phyloP scores from a whole-genome alignment of 2,329 filamentous ascomycete species.

The Hymenoscyphus occultus region DNA sequence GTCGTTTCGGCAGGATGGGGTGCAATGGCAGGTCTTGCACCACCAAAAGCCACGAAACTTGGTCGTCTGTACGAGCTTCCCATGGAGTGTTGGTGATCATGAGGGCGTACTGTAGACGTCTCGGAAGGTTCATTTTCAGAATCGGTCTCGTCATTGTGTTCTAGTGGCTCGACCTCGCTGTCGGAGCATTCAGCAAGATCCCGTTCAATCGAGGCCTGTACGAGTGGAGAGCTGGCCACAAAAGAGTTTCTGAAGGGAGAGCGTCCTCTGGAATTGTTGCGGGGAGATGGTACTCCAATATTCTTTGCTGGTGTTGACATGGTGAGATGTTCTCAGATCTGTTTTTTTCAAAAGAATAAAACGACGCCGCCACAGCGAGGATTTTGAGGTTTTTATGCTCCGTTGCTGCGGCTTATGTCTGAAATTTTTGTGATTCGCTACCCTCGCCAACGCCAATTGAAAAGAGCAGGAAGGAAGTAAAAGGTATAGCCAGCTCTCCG shows the following conservation, averaged over 20 bases:
- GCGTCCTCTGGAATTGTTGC: constrained; percentile 30
- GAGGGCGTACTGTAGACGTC: constrained; percentile 37
- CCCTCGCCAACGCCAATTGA: not conserved
- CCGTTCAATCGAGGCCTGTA: constrained; percentile 61
- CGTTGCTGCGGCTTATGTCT: not conserved
- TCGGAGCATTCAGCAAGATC: constrained; percentile 65
- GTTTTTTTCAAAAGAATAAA: not conserved
- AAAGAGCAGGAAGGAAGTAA: not conserved
- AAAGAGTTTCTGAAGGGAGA: constrained; percentile 45
- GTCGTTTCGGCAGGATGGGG: constrained; percentile 48
- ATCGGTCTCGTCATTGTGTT: constrained; percentile 39
- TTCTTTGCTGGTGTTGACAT: constrained; percentile 32
- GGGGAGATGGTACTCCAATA: constrained; percentile 21
- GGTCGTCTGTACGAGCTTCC: constrained; percentile 71
- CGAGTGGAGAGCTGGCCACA: constrained; percentile 60
- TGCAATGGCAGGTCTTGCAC: constrained; percentile 66
- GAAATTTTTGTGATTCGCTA: not conserved
- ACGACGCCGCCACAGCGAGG: not conserved
- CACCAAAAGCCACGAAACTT: constrained; percentile 71
- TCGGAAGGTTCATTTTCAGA: constrained; percentile 42
- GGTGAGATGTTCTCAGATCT: constrained; percentile 8
- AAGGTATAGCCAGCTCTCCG: not conserved
- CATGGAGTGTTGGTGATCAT: constrained; percentile 47
- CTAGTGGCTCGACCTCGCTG: constrained; percentile 46
- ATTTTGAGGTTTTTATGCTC: not conserved